A percentile compares a stretch with the other conserved stretches of the same genome.
phyloP scores from a whole-genome alignment of 176 grass and related monocot genomes.

The Metroxylon sagu region DNA sequence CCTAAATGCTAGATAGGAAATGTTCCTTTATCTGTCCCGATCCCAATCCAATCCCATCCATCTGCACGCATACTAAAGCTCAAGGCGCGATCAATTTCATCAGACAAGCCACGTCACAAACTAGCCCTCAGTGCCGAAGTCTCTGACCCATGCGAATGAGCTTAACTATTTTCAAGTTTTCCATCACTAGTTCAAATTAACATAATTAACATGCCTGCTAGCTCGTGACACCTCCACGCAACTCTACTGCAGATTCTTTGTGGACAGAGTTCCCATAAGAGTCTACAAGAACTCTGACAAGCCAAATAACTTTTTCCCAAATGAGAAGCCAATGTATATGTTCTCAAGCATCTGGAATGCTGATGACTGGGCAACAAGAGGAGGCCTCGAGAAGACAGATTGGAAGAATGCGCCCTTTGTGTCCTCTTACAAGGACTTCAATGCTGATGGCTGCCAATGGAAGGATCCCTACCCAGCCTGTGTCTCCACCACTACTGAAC shows the following conservation, averaged over 20 bases:
- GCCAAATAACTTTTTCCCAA: constrained; percentile 68
- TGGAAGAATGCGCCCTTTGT: constrained; percentile 73
- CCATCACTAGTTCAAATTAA: too few species aligned
- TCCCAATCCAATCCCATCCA: too few species aligned
- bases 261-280: constrained; percentile 75
- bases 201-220: too few species aligned
- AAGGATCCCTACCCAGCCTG: constrained; percentile 29
- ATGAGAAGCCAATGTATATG: constrained; percentile 81
- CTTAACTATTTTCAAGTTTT: too few species aligned
- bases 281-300: constrained; percentile 68
- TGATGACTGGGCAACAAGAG: constrained; percentile 92
- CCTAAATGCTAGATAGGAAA: too few species aligned
- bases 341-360: constrained; percentile 99
- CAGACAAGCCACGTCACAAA: too few species aligned
- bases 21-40: too few species aligned
- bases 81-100: too few species aligned
- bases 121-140: too few species aligned
- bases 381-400: constrained; percentile 90
- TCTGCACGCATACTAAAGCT: too few species aligned
- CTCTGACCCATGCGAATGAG: too few species aligned
- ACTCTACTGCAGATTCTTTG: constrained; percentile 56
- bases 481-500: constrained; percentile 31
- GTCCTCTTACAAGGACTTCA: constrained; percentile 90
- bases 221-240: too few species aligned
- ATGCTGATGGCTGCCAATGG: constrained; percentile 72